Base-by-base conservation (phyloP, 2,329 filamentous ascomycete species). In the Lachnellula hyalina region DNA sequence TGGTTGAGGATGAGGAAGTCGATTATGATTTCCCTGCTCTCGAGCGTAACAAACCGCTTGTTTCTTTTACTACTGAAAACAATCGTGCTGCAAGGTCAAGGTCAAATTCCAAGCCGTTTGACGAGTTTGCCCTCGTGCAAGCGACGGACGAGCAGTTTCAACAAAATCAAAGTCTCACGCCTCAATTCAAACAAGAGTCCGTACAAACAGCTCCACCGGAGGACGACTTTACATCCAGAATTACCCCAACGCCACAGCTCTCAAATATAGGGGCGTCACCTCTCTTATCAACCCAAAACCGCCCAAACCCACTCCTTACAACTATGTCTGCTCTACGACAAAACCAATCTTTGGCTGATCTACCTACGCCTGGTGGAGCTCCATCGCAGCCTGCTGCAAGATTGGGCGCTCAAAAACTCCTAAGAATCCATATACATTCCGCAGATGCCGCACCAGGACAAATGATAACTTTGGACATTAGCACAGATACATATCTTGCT, bases 1-100 rank as follows among this genome's bases (percentile, higher is more conserved):
- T 95, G 84, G 88, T 92, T 1, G 85, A 94, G 67, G 88, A 89
- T 53, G 90, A 87, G 48, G 89, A 94, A 66, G 85, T 93, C 1
- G 89, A 95, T 62, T 87, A 90, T 61, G 90, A 94, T 66, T 94
- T 94, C 61, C 88, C 89, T 34, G 85, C 89, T 0, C 76, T 94
- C 41, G 86, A 88, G 55, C 80, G 89, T 36, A 89, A 82, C 21
- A 87, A 87, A 64, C 80, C 85, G 2, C 77, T 94, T n/a, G 82
- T 81, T 5, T 84, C 89, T 19, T 94, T 93, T 64, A 90, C 89
- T 38, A 90, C 88, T 6, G 88, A 87, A 58, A 92, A 93, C 67
- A 91, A 90, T 67, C 79, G 83, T 52, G 85, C 77, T 28, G 77
- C 76, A 48, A 75, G 71, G 48, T 63, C 77, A 57, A 78, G 89